Conservation (phyloP, 805 yeast species). For the Barnettozyma pratensis region DNA sequence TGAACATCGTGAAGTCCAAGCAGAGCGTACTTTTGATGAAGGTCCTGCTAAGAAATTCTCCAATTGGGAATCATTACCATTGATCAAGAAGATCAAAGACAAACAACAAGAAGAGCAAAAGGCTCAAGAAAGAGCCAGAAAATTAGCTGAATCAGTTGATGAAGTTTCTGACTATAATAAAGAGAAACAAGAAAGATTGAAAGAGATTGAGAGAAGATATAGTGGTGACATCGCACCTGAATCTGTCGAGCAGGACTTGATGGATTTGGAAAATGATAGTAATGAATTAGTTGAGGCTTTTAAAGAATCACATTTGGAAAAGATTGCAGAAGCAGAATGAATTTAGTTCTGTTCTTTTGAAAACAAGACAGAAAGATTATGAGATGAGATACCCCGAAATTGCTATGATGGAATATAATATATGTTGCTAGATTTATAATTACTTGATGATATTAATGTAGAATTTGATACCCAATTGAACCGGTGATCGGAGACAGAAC, state of each 20-base stretch:
- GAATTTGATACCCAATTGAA: no score
- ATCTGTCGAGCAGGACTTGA: slow-evolving; percentile 6
- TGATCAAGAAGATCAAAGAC: slow-evolving; percentile 18
- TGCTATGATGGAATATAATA: no score
- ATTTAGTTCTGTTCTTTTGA: no score
- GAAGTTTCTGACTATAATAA: slow-evolving; percentile 15
- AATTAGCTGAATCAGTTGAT: slow-evolving; percentile 14
- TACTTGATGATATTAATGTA: no score
- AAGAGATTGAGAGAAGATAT: slow-evolving; percentile 17
- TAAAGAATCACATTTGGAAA: background rate
- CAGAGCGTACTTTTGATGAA: slow-evolving; percentile 22
- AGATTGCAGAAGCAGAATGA: background rate
- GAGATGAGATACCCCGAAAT: no score
- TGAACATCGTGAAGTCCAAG: slow-evolving; percentile 9
- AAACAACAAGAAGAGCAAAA: slow-evolving; percentile 10
- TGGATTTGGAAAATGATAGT: slow-evolving; percentile 6
- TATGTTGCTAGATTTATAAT: no score
- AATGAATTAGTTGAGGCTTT: slow-evolving; percentile 1
- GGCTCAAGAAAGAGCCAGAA: slow-evolving; percentile 4
- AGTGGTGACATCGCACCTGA: slow-evolving; percentile 3
- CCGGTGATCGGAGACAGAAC: no score
- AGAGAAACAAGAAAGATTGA: slow-evolving; percentile 15
- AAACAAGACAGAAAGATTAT: no score
- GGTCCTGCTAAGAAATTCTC: slow-evolving; percentile 7
- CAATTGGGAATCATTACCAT: slow-evolving; percentile 20